Evolutionary conservation across 2,329 filamentous ascomycete species (phyloP), one percentile per base, ranked within the genome.

Genomic region (Trichophyton schoenleinii): DNA sequence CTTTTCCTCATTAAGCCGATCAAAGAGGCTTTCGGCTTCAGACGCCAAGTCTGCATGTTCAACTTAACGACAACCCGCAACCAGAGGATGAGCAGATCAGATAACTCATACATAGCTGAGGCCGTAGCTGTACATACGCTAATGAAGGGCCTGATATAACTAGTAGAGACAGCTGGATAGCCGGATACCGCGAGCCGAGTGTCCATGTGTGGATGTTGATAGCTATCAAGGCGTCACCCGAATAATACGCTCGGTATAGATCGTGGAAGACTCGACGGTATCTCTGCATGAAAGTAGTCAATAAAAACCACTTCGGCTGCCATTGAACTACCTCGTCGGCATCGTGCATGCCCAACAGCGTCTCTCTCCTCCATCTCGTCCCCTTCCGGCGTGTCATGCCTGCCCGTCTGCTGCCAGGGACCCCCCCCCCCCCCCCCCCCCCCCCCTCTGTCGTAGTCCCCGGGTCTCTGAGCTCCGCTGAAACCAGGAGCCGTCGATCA

Each of bases 401-500:
- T 11, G 46, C 31, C 46, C 22, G 15, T 15, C 22, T 28, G 3
- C 20, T 11, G 22, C 22, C 46, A 9, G 11, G 20, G 11, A 52
- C 46, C 46, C 20, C 46, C 46, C 44, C 15, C 38, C 41, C 15
- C n/a, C 41, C 41, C 46, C 20, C 46, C 46, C 46, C 46, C 20
- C 46, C 46, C 15, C n/a, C 41, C 41, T 13, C 34, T 38, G 34
- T 38, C 44, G 8, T 48, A 7, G 44, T 48, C 44, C 44, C 44
- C 15, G 42, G 18, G 44, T 8, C 44, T 48, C 22, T 25, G 13
- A 52, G 46, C 20, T 52, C 46, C 46, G 46, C 46, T 52, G 46
- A 52, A 52, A 52, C 46, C 46, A 52, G 46, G 46, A 52, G 46
- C 25, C 46, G 46, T 52, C 46, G 46, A 52, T 52, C 46, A 52